Evolutionary conservation across 805 yeast genomes (phyloP).

Genomic region (Sugiyamaella valdiviana): DNA sequence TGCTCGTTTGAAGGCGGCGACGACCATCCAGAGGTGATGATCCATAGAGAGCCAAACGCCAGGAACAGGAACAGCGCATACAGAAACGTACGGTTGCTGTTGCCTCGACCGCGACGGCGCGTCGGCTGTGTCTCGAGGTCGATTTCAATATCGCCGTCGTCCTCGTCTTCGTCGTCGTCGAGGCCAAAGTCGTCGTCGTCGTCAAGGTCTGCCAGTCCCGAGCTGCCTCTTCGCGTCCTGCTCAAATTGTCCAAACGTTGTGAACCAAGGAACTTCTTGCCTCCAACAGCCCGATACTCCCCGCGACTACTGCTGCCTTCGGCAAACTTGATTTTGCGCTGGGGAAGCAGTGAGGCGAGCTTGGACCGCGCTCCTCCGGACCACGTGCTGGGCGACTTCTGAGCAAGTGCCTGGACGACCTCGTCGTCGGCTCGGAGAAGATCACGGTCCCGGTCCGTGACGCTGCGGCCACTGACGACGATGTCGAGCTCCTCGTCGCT

Average conservation of each 20-base stretch:
- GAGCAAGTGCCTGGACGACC: constrained; percentile 12
- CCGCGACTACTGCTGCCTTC: background rate
- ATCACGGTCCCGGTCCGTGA: constrained; percentile 18
- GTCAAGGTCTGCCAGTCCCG: background rate
- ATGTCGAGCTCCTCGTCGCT: constrained; percentile 17
- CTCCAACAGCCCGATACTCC: constrained; percentile 4
- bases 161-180: constrained; percentile 7
- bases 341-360: constrained; percentile 12
- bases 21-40: background rate
- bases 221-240: background rate
- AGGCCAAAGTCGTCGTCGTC: constrained; percentile 2
- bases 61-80: constrained; percentile 12
- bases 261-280: background rate
- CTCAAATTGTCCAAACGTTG: constrained; percentile 11
- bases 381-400: constrained; percentile 6
- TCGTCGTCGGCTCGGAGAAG: constrained; percentile 19
- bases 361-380: background rate
- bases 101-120: constrained; percentile 10
- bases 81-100: constrained; percentile 3
- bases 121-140: constrained; percentile 20
- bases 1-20: background rate
- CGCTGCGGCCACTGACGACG: constrained; percentile 12
- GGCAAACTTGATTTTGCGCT: constrained; percentile 15
- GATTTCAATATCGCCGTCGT: constrained; percentile 17
- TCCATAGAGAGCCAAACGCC: constrained; percentile 7